Conservation (phyloP, 2,329 filamentous ascomycete genomes). For the Polychaeton citri region DNA sequence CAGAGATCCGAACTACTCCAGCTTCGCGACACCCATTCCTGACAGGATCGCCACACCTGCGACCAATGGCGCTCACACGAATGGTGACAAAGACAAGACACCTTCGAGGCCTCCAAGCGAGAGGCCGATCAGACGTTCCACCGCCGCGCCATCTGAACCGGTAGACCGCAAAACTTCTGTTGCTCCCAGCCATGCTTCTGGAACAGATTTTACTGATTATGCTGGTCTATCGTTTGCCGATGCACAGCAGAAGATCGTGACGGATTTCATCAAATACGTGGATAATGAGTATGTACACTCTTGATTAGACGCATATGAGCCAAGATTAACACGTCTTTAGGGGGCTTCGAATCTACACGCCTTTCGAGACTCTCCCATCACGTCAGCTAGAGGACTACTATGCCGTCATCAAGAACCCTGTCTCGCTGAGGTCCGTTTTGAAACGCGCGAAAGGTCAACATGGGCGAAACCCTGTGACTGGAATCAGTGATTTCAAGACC, state of each 20-base stretch:
- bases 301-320: background rate
- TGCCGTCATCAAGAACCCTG: conserved; percentile 64
- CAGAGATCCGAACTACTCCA: conserved; percentile 52
- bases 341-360: conserved; percentile 56
- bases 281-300: conserved; percentile 46
- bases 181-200: conserved; percentile 14
- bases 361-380: conserved; percentile 67
- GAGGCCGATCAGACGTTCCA: conserved; percentile 2
- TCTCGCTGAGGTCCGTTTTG: conserved; percentile 64
- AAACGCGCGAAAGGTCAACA: conserved; percentile 64
- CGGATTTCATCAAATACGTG: conserved; percentile 54
- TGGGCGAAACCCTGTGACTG: conserved; percentile 49
- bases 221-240: conserved; percentile 61
- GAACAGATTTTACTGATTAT: conserved; percentile 39
- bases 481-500: conserved; percentile 57
- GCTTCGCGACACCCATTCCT: conserved; percentile 60
- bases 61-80: conserved; percentile 6
- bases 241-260: conserved; percentile 73
- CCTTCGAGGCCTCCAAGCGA: conserved; percentile 4
- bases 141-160: conserved; percentile 10
- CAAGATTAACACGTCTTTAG: conserved; percentile 12
- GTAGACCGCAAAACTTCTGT: conserved; percentile 17
- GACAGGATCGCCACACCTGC: conserved; percentile 24
- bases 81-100: background rate
- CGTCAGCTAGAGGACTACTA: conserved; percentile 75